Evolutionary conservation across 306 rosid genomes (phyloP).

Genomic region (Psophocarpus tetragonolobus): DNA sequence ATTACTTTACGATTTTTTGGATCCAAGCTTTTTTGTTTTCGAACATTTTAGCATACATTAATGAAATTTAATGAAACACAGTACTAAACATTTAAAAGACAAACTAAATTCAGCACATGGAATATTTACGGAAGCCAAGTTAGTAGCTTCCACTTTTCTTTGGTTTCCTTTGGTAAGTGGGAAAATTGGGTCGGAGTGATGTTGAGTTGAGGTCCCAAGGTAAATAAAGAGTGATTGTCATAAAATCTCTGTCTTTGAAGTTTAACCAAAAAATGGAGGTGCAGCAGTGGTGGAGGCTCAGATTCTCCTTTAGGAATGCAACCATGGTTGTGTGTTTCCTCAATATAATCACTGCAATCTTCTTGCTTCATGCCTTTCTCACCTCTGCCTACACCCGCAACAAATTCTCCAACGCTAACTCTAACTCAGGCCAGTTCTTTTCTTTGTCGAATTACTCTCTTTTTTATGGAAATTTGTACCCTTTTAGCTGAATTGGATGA

Average conservation of each 20-base stretch:
- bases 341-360: slow-evolving; percentile 60
- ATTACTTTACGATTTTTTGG: too few species aligned
- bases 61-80: too few species aligned
- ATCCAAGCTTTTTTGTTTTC: too few species aligned
- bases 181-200: too few species aligned
- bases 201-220: slow-evolving; percentile 33
- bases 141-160: not conserved
- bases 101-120: not conserved
- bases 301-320: slow-evolving; percentile 85
- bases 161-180: not conserved
- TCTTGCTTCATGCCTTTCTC: slow-evolving; percentile 79
- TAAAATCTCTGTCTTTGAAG: not conserved
- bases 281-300: slow-evolving; percentile 72
- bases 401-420: slow-evolving; percentile 43
- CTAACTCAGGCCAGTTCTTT: slow-evolving; percentile 48
- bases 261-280: slow-evolving; percentile 56
- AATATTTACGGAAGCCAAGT: not conserved
- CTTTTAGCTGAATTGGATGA: not conserved
- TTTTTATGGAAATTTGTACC: not conserved
- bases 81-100: too few species aligned
- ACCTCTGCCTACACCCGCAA: slow-evolving; percentile 65
- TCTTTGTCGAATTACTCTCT: not conserved
- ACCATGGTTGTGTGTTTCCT: slow-evolving; percentile 72
- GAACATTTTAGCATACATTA: too few species aligned
- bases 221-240: not conserved